Conservation (phyloP, 2,329 filamentous ascomycete species). For the Boeremia lycopersici region DNA sequence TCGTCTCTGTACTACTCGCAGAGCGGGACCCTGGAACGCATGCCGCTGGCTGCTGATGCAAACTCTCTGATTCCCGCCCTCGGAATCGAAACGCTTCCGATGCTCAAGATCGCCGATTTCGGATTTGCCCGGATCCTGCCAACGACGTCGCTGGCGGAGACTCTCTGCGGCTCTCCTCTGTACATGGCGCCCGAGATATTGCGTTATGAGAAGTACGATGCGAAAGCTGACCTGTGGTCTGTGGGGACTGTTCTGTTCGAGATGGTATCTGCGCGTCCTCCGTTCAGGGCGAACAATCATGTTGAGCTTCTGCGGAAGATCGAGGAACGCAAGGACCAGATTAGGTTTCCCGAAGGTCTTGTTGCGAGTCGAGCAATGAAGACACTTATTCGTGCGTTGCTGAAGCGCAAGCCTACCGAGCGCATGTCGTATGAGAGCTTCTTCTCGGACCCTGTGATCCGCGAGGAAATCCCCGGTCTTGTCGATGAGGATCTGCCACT, state of each 20-base stretch:
- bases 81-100: constrained; percentile 83
- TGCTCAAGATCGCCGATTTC: constrained; percentile 98
- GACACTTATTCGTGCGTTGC: constrained; percentile 74
- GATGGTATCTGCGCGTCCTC: constrained; percentile 89
- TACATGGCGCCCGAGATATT: constrained; percentile 99
- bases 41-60: constrained; percentile 78
- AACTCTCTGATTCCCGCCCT: constrained; percentile 81
- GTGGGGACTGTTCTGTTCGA: constrained; percentile 95
- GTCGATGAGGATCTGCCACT: constrained; percentile 73
- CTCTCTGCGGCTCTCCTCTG: constrained; percentile 91
- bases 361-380: constrained; percentile 78
- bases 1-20: constrained; percentile 71
- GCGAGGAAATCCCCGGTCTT: constrained; percentile 76
- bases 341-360: constrained; percentile 78
- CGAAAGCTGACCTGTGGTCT: constrained; percentile 96
- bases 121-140: constrained; percentile 95
- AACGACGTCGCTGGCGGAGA: constrained; percentile 90
- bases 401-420: constrained; percentile 86
- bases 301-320: constrained; percentile 93
- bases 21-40: constrained; percentile 55
- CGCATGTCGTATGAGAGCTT: constrained; percentile 85
- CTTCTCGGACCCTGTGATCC: constrained; percentile 76
- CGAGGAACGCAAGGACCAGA: constrained; percentile 83
- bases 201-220: constrained; percentile 95
- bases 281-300: constrained; percentile 91